Base-by-base conservation (phyloP, 441 rosid genomes). In the Rhodomyrtus psidioides region DNA sequence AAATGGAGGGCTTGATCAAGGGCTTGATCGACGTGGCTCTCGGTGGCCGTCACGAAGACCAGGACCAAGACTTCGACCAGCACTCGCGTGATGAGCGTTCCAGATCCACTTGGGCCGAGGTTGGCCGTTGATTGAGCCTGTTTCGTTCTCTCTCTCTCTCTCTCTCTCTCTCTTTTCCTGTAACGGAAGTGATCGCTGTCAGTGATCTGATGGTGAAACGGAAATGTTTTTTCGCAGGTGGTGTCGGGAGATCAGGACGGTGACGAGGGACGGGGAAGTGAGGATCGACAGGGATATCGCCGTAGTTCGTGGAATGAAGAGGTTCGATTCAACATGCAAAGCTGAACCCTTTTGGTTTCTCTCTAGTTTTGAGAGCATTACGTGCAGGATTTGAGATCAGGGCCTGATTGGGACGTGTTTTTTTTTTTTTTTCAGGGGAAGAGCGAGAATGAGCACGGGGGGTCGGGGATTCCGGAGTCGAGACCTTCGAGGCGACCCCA, bases 51-150 rank as follows among this genome's bases (percentile, higher is more conserved):
- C 89, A 28, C 17, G 89, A 85, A 53, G 87, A 86, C 34, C 84
- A 34, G 83, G 12, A 82, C 42, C 55, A 4, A 42, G 56, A 27
- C 44, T 21, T 83, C 21, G 58, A 27, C 79, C 53, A 39, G 15
- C 87, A 42, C 81, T 82, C 85, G 55, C 91, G 91, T 24, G 94
- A 93, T 55, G 94, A 91, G 74, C 95, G 92, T 55, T 90, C 96
- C 87, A 92, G 96, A 94, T 95, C 97, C 86, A 89, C 90, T 83
- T 95, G 99, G 98, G 96, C 98, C 27, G 83, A 94, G 93, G 98
- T 93, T 19, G 13, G 90, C 82, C 82, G 27, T 85, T 54, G 39
- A 17, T 55, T 56, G 27, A 27, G 75, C 27, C 59, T 34, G 42
- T 34, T 10, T 85, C 39, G 55, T 88, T 34, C 55, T 16, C 16